Evolutionary conservation across 1,284 basidiomycete species (phyloP).

Genomic region (Paramarasmius palmivorus): DNA sequence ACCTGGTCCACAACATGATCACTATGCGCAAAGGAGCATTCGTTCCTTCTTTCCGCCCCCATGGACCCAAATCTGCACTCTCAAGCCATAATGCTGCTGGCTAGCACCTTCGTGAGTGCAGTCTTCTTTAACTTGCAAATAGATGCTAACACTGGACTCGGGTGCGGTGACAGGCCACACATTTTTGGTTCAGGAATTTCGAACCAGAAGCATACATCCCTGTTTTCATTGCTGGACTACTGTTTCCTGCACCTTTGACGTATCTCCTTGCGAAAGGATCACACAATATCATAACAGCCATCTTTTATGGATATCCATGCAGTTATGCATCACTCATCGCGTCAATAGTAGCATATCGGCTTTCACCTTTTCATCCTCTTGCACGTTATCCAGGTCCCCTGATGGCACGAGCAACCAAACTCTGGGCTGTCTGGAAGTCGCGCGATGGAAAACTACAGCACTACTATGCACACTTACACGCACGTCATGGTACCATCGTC

Average conservation of each 20-base stretch:
- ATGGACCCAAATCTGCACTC: too few relatives aligned
- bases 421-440: conserved; percentile 28
- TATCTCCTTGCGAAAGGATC: not conserved
- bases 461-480: conserved; percentile 31
- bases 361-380: conserved; percentile 46
- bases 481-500: conserved; percentile 38
- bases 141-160: too few relatives aligned
- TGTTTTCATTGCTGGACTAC: not conserved
- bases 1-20: too few relatives aligned
- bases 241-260: not conserved
- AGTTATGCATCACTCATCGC: conserved; percentile 13
- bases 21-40: too few relatives aligned
- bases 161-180: not conserved
- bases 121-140: too few relatives aligned
- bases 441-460: conserved; percentile 30
- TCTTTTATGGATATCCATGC: not conserved
- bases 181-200: conserved; percentile 6
- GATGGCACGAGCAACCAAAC: conserved; percentile 32
- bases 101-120: too few relatives aligned
- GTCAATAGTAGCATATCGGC: conserved; percentile 33
- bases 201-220: not conserved
- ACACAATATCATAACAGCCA: not conserved
- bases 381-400: conserved; percentile 40
- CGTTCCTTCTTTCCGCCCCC: too few relatives aligned
- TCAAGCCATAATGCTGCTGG: too few relatives aligned